Evolutionary conservation across 1,284 basidiomycete genomes (phyloP).

Genomic region (Golubevia pallescens): DNA sequence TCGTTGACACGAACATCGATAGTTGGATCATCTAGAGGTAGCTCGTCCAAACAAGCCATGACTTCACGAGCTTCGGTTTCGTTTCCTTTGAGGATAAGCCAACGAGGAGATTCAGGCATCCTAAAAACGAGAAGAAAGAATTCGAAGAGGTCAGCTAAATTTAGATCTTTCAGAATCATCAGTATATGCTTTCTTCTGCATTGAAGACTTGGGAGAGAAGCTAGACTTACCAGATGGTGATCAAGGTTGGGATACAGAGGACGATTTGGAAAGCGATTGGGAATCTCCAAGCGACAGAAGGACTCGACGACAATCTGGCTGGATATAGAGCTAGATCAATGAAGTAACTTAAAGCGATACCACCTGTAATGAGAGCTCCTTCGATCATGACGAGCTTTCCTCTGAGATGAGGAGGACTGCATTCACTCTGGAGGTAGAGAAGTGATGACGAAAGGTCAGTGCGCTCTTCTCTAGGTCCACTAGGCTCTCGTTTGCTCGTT

Average conservation of each 20-base stretch:
- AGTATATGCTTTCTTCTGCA: too few species aligned
- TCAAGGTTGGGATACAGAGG: constrained; percentile 55
- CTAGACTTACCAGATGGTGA: constrained; percentile 36
- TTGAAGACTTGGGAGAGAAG: too few species aligned
- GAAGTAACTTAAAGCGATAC: constrained; percentile 53
- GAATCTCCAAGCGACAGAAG: constrained; percentile 40
- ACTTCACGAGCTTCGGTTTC: constrained; percentile 44
- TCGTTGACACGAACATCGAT: constrained; percentile 42
- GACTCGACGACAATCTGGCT: constrained; percentile 15
- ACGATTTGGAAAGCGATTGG: constrained; percentile 58
- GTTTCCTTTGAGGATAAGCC: constrained; percentile 49
- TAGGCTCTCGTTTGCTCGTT: too few species aligned
- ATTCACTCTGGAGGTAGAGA: constrained; percentile 18
- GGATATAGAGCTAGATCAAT: constrained; percentile 55
- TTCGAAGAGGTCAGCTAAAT: too few species aligned
- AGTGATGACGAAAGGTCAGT: too few species aligned
- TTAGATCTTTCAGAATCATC: too few species aligned
- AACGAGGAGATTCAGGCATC: constrained; percentile 58
- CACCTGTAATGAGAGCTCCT: constrained; percentile 46
- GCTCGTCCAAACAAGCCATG: constrained; percentile 44
- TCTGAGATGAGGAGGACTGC: constrained; percentile 54
- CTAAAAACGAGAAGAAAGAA: background rate
- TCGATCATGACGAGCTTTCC: constrained; percentile 62
- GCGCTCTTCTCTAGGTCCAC: too few species aligned
- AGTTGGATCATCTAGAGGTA: constrained; percentile 33